Conservation (phyloP, 1,284 basidiomycete genomes). For the Spongiforma sp. region DNA sequence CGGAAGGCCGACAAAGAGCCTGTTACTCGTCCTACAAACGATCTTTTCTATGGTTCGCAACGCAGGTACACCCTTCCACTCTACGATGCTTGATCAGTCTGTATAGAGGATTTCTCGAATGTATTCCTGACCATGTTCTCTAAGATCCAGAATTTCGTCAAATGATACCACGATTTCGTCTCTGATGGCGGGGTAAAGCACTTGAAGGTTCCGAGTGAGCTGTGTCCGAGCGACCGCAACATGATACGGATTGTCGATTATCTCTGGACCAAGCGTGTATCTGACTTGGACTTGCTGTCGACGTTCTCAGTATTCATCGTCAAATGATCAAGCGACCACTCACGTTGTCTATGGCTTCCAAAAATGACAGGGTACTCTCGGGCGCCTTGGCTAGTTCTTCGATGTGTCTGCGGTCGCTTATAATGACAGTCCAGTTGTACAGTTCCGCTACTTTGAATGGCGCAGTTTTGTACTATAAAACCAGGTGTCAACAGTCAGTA, state of each 20-base stretch:
- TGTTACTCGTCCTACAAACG: slow-evolving; percentile 40
- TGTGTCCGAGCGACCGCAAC: background rate
- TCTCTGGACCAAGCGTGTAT: slow-evolving; percentile 34
- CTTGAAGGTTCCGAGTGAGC: too few species aligned
- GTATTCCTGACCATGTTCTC: too few species aligned
- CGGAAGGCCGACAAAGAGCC: slow-evolving; percentile 46
- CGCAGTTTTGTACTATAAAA: slow-evolving; percentile 18
- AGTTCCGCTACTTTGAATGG: slow-evolving; percentile 48
- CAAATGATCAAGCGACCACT: background rate
- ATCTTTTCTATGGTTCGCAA: slow-evolving; percentile 27
- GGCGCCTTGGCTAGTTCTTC: slow-evolving; percentile 47
- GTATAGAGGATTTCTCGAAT: too few species aligned
- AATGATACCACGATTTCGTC: background rate
- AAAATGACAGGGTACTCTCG: slow-evolving; percentile 42
- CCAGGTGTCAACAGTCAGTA: background rate
- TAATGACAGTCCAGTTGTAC: slow-evolving; percentile 45
- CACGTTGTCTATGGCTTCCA: slow-evolving; percentile 43
- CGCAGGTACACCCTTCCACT: slow-evolving; percentile 35
- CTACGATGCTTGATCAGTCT: slow-evolving; percentile 22
- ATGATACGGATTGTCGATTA: slow-evolving; percentile 22
- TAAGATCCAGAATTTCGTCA: too few species aligned
- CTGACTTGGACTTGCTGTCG: slow-evolving; percentile 22
- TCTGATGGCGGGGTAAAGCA: too few species aligned
- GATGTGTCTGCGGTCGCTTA: slow-evolving; percentile 39
- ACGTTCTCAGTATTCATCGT: background rate